Conservation (phyloP, 139 green algal genomes). For the Coelastrella sp. region DNA sequence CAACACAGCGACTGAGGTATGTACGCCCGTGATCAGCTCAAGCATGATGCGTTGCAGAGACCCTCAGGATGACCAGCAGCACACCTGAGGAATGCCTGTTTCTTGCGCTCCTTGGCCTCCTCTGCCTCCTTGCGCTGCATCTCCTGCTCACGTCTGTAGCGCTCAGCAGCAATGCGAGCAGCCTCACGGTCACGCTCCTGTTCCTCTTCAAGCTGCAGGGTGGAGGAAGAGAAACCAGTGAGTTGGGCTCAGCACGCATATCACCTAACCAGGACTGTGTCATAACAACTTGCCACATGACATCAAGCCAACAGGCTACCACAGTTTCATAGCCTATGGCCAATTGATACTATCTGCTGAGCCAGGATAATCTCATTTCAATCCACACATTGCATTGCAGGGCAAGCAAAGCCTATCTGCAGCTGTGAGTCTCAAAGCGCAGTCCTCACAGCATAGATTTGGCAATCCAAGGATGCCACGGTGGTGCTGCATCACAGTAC, state of each 20-base stretch:
- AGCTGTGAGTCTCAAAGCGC: too few species aligned
- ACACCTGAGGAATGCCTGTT: conserved; percentile 66
- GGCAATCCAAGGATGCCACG: too few species aligned
- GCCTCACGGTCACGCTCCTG: conserved; percentile 59
- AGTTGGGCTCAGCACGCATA: background rate
- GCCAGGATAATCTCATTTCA: too few species aligned
- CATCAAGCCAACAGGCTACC: background rate
- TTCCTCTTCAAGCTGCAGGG: conserved; percentile 55
- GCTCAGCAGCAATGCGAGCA: conserved; percentile 48
- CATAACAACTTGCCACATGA: background rate
- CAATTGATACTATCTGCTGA: too few species aligned
- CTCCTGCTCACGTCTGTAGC: conserved; percentile 53
- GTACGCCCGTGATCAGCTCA: background rate
- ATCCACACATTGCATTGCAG: too few species aligned
- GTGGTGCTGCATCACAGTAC: too few species aligned
- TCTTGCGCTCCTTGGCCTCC: conserved; percentile 65
- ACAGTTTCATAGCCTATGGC: too few species aligned
- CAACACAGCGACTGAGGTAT: background rate
- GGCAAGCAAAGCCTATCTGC: too few species aligned
- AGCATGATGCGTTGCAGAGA: background rate
- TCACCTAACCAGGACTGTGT: background rate
- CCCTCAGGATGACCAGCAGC: background rate
- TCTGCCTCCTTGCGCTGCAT: conserved; percentile 56
- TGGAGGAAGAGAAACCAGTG: background rate
- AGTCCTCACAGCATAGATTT: too few species aligned